A percentile compares a stretch with the other conserved stretches of the same genome.
phyloP scores from a whole-genome alignment of 2,329 filamentous ascomycete genomes.

The Penicillium sp. region DNA sequence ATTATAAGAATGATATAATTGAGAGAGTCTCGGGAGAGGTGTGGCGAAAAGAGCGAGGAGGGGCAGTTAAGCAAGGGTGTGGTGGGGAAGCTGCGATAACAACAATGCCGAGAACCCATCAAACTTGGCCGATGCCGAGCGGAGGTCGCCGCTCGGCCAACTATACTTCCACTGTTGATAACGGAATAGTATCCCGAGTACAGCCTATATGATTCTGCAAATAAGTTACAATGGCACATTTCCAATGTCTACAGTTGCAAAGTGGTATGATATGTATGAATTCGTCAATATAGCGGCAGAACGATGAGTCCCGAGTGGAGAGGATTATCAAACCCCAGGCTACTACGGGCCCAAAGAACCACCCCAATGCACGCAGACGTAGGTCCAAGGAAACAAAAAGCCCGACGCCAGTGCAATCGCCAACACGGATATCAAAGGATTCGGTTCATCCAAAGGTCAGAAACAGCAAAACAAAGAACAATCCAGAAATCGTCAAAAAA shows the following conservation, averaged over 20 bases:
- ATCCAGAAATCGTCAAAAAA: conserved; percentile 22
- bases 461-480: conserved; percentile 13
- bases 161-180: background rate
- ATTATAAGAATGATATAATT: background rate
- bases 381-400: conserved; percentile 25
- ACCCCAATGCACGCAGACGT: conserved; percentile 23
- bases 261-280: conserved; percentile 17
- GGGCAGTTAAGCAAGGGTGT: conserved; percentile 12
- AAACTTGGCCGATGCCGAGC: conserved; percentile 18
- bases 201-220: background rate
- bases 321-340: conserved; percentile 14
- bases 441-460: conserved; percentile 13
- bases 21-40: conserved; percentile 1
- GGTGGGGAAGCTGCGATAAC: conserved; percentile 17
- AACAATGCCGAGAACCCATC: conserved; percentile 18
- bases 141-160: conserved; percentile 18
- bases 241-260: background rate
- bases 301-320: conserved; percentile 13
- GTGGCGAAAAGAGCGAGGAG: conserved; percentile 7
- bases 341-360: conserved; percentile 10
- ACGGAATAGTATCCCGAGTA: no score
- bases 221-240: background rate
- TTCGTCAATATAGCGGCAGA: conserved; percentile 26
- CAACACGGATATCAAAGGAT: conserved; percentile 38
- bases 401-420: conserved; percentile 35